Evolutionary conservation across 805 yeast genomes (phyloP).

Genomic region (Saccharomycopsis oosterbeekiorum): DNA sequence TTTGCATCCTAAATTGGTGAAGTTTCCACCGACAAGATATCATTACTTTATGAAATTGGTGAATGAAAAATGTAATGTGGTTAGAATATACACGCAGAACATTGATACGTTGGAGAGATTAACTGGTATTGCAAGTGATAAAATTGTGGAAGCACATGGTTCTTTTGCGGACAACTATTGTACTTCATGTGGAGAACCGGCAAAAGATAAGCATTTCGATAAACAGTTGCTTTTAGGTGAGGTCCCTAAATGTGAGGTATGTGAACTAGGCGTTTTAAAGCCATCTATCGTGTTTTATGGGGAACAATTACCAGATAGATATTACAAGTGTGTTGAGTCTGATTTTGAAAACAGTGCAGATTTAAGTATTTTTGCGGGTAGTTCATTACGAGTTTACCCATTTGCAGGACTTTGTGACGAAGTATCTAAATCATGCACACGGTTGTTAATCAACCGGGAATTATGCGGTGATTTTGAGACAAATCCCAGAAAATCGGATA

Average conservation of each 20-base stretch:
- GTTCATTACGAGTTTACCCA: slow-evolving; percentile 83
- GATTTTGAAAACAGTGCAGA: slow-evolving; percentile 40
- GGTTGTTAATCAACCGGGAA: slow-evolving; percentile 70
- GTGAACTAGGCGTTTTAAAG: slow-evolving; percentile 63
- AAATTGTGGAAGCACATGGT: slow-evolving; percentile 88
- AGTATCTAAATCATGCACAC: slow-evolving; percentile 34
- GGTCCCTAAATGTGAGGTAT: slow-evolving; percentile 49
- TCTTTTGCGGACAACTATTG: slow-evolving; percentile 83
- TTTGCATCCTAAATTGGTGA: slow-evolving; percentile 63
- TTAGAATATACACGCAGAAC: slow-evolving; percentile 82
- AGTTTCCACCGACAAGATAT: slow-evolving; percentile 72
- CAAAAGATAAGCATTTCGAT: slow-evolving; percentile 11
- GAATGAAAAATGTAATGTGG: slow-evolving; percentile 50
- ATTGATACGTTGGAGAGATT: slow-evolving; percentile 85
- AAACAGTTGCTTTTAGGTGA: slow-evolving; percentile 24
- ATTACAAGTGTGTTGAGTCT: slow-evolving; percentile 60
- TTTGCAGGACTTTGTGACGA: slow-evolving; percentile 78
- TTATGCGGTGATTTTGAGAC: slow-evolving; percentile 61
- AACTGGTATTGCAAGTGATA: slow-evolving; percentile 61
- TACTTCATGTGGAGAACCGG: slow-evolving; percentile 55
- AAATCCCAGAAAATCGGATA: slow-evolving; percentile 48
- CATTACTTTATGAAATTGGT: slow-evolving; percentile 64
- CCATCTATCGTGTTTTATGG: slow-evolving; percentile 96
- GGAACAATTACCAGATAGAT: slow-evolving; percentile 64
- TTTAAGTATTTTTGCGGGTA: slow-evolving; percentile 83